Percentiles rank a stretch among this genome's conserved stretches.
phyloP scores from a whole-genome alignment of 495 filamentous ascomycete species.

The Aspergillus ostianus region DNA sequence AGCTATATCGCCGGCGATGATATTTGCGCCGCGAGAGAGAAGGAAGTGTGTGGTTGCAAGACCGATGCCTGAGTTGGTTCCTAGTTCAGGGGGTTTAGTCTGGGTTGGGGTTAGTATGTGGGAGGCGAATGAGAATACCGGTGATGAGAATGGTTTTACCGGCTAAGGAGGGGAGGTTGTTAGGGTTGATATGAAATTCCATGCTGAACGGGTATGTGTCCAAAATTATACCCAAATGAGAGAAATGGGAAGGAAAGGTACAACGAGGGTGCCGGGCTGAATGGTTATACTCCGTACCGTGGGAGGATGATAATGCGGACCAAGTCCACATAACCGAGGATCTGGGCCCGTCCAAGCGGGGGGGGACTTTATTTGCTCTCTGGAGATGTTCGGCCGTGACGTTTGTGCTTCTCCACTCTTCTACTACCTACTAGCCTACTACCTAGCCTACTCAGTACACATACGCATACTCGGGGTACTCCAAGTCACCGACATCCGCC shows the following conservation, averaged over 20 bases:
- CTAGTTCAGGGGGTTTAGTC: constrained; percentile 21
- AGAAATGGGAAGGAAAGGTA: no score
- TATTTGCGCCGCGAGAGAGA: constrained; percentile 42
- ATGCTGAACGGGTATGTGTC: not conserved
- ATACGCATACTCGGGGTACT: not conserved
- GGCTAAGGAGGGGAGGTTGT: constrained; percentile 32
- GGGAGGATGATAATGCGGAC: no score
- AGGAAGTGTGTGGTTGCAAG: constrained; percentile 45
- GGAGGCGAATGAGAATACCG: constrained; percentile 27
- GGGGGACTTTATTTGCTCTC: not conserved
- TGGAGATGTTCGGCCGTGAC: not conserved
- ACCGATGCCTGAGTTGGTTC: constrained; percentile 51
- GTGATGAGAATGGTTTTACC: constrained; percentile 50
- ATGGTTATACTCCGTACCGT: no score
- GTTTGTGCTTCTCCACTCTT: not conserved
- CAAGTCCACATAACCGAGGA: not conserved
- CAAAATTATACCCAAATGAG: no score
- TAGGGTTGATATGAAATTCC: constrained; percentile 15
- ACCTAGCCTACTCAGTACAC: not conserved
- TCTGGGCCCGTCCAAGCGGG: not conserved
- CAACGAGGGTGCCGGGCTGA: no score
- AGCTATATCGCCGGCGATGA: constrained; percentile 41
- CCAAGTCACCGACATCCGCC: not conserved
- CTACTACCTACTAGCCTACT: not conserved
- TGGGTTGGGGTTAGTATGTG: not conserved